Evolutionary conservation across 495 filamentous ascomycete genomes (phyloP).

Genomic region (Staphylotrichum longicolle): DNA sequence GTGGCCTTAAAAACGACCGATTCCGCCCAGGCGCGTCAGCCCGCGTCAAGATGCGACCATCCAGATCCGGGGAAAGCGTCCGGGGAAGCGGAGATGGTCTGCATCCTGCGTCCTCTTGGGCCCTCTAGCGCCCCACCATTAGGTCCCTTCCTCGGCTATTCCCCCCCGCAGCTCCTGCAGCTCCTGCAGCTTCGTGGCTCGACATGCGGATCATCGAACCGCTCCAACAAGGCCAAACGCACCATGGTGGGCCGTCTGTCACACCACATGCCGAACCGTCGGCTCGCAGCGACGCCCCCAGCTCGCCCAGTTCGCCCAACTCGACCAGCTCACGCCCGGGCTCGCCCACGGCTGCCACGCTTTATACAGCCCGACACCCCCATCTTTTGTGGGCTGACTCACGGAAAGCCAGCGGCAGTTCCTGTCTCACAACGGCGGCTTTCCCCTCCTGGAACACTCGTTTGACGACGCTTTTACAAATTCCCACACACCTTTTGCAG

Average conservation of each 20-base stretch:
- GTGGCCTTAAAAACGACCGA: not conserved
- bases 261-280: conserved; percentile 23
- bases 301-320: too few relatives aligned
- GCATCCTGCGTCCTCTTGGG: too few relatives aligned
- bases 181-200: conserved; percentile 11
- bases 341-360: not conserved
- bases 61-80: conserved; percentile 18
- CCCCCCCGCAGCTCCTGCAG: not conserved
- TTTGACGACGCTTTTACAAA: not conserved
- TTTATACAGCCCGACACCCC: conserved; percentile 6
- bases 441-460: not conserved
- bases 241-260: conserved; percentile 20
- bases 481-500: not conserved
- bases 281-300: not conserved
- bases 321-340: too few relatives aligned
- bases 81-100: conserved; percentile 23
- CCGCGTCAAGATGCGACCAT: not conserved
- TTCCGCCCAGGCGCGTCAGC: not conserved
- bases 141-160: conserved; percentile 19
- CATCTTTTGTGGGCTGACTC: conserved; percentile 8
- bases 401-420: not conserved
- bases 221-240: conserved; percentile 7
- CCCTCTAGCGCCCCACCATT: conserved; percentile 5
- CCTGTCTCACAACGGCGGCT: conserved; percentile 1
- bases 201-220: conserved; percentile 14